Evolutionary conservation across 176 grass and related monocot genomes (phyloP), one percentile per base, ranked within the genome.

Genomic region (Oryza nivara): DNA sequence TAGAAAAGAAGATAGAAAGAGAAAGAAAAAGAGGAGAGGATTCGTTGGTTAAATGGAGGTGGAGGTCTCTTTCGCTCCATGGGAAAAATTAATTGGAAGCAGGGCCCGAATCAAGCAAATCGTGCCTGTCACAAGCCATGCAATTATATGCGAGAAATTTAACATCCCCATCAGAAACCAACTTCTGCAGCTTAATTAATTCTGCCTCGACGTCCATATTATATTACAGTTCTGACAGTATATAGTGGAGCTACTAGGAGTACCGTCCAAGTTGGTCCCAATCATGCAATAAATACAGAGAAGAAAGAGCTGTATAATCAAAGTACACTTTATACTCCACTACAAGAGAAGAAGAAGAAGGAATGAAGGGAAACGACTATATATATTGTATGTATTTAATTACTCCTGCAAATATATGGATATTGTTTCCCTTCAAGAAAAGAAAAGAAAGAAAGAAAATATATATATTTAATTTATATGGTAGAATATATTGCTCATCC

Each of bases 171-270:
- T 68, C 44, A 80, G 11, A 72, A 69, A 74, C 84, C 80, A 90
- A 79, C 84, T 87, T 83, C 16, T 60, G 48, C 84, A 83, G 84
- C 84, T 83, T 79, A 64, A 68, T 90, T 17, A 90, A 83, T 85
- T 60, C 79, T 19, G 71, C 41, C 52, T 34, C 71, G 82, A 65
- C 44, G 58, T 61, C 38, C 61, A 45, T 63, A 82, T 19, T 80
- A 83, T 83, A 71, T 64, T 82, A 82, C 83, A 82, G 16, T 82
- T 85, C 17, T 23, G 8, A 58, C 54, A 58, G 19, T 20, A 44
- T 44, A 44, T 44, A 58, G 54, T 20, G 17, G 54, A 58, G 19
- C 54, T 58, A 20, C 5, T 7, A 20, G 54, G 20, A 56, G 52
- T 20, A 67, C 28, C 26, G 11, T 71, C 83, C 67, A 73, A 25